A percentile compares a stretch with the other conserved stretches of the same genome.
Evolutionary conservation across 345 rosid species (phyloP).

Genomic region (Brassica juncea): DNA sequence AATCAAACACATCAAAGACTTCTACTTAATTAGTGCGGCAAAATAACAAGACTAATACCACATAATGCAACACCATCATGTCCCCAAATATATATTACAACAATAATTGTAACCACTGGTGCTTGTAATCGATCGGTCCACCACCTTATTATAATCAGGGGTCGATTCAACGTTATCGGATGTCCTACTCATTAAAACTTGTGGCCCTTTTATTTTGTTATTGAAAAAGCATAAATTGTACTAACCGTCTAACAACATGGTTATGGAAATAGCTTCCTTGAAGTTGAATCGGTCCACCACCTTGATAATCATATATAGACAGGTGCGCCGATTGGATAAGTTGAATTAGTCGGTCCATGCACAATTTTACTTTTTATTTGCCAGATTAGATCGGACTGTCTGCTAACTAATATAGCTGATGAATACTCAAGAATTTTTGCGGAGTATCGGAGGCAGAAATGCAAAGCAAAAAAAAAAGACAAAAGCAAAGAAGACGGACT

Average conservation of each 20-base stretch:
- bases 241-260: not conserved
- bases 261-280: not conserved
- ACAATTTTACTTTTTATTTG: not conserved
- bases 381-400: not conserved
- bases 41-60: conserved; percentile 2
- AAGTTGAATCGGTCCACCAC: not conserved
- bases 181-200: not conserved
- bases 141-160: conserved; percentile 5
- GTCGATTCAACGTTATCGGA: not conserved
- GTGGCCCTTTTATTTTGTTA: not conserved
- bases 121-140: not conserved
- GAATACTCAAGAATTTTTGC: not conserved
- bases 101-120: not conserved
- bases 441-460: not conserved
- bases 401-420: not conserved
- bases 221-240: not conserved
- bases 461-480: not conserved
- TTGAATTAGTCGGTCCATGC: not conserved
- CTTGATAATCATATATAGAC: not conserved
- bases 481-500: not conserved
- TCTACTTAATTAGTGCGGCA: not conserved
- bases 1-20: not conserved
- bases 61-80: not conserved
- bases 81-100: not conserved
- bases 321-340: not conserved